Evolutionary conservation across 2,329 filamentous ascomycete species (phyloP).

Genomic region (Neofusicoccum parvum): DNA sequence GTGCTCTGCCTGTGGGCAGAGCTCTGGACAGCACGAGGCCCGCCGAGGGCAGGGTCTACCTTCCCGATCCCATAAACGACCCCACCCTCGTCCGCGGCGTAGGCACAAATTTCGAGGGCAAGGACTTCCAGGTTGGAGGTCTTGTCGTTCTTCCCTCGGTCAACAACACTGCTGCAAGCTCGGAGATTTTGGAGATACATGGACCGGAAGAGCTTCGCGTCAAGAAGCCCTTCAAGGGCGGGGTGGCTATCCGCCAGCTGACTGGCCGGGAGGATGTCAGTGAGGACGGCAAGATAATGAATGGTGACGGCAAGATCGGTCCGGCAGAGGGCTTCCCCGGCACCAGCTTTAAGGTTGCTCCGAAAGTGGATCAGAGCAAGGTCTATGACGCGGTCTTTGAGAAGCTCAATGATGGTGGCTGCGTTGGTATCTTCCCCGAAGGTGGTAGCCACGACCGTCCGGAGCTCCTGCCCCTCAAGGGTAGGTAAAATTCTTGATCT

Average conservation of each 20-base stretch:
- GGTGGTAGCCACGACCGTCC: conserved; percentile 94
- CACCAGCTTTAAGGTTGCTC: conserved; percentile 82
- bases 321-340: conserved; percentile 65
- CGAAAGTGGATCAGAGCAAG: conserved; percentile 89
- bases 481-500: conserved; percentile 33
- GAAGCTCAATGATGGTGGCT: conserved; percentile 78
- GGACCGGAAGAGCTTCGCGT: conserved; percentile 79
- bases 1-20: conserved; percentile 88
- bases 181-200: conserved; percentile 80
- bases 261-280: conserved; percentile 77
- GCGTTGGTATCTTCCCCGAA: conserved; percentile 95
- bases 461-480: conserved; percentile 85
- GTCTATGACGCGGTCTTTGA: conserved; percentile 94
- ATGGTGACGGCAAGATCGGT: conserved; percentile 58
- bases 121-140: conserved; percentile 73
- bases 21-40: conserved; percentile 87
- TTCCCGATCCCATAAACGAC: conserved; percentile 84
- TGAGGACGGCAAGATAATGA: conserved; percentile 64
- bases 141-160: conserved; percentile 84
- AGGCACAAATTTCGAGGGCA: conserved; percentile 77
- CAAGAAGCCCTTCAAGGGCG: conserved; percentile 84
- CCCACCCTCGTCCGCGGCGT: conserved; percentile 78
- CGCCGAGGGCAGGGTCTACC: conserved; percentile 77
- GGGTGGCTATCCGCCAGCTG: conserved; percentile 74
- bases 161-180: conserved; percentile 76